Evolutionary conservation across 768 basidiomycete genomes (phyloP).

Genomic region (Lactarius psammicola): DNA sequence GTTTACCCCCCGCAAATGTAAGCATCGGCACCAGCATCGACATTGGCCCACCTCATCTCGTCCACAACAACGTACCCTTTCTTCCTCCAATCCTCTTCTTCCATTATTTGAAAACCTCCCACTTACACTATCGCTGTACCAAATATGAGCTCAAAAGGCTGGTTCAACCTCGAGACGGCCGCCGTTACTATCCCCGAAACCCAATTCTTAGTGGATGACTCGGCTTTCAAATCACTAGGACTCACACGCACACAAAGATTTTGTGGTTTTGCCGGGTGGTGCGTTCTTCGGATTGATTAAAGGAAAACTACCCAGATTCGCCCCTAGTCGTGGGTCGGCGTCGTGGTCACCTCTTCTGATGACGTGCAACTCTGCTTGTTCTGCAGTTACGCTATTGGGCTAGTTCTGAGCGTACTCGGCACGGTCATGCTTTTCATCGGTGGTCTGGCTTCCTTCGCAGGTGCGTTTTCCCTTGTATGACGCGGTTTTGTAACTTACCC

Average conservation of each 20-base stretch:
- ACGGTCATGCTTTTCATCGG: slow-evolving; percentile 75
- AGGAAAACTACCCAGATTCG: not conserved
- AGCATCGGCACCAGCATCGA: no score
- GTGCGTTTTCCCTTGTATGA: slow-evolving; percentile 45
- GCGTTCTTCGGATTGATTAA: slow-evolving; percentile 33
- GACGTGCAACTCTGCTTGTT: not conserved
- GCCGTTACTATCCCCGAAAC: slow-evolving; percentile 65
- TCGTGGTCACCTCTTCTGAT: not conserved
- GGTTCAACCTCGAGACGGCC: slow-evolving; percentile 81
- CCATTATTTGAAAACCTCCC: not conserved
- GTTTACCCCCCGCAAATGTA: no score
- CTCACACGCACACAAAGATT: slow-evolving; percentile 77
- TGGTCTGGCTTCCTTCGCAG: slow-evolving; percentile 63
- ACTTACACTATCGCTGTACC: slow-evolving; percentile 6
- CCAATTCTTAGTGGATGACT: slow-evolving; percentile 85
- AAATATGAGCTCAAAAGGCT: slow-evolving; percentile 64
- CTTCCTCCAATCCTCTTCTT: not conserved
- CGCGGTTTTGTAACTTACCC: slow-evolving; percentile 6
- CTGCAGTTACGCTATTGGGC: slow-evolving; percentile 68
- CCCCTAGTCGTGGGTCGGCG: not conserved
- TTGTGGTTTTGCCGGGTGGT: slow-evolving; percentile 87
- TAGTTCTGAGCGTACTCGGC: slow-evolving; percentile 78
- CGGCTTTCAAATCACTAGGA: slow-evolving; percentile 78
- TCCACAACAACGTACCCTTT: not conserved
- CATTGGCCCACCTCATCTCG: no score